A percentile compares a stretch with the other conserved stretches of the same genome.
phyloP scores from a whole-genome alignment of 306 rosid species.

The Comarum palustre region DNA sequence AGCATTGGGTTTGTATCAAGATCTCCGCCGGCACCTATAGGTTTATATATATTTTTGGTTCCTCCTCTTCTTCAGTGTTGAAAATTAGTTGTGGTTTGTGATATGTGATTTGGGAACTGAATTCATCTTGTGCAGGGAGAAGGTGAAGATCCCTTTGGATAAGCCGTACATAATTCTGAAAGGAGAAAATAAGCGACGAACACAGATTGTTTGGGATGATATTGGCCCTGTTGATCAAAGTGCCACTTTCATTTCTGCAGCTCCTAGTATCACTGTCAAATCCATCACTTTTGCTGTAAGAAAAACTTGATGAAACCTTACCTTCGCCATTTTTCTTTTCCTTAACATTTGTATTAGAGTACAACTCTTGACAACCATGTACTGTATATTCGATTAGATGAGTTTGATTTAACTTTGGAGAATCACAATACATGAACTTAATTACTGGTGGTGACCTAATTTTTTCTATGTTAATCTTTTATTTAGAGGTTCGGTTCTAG shows the following conservation, averaged over 20 bases:
- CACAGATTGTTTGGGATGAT: slow-evolving; percentile 65
- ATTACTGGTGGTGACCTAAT: not conserved
- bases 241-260: slow-evolving; percentile 55
- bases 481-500: not conserved
- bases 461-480: not conserved
- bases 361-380: too few relatives aligned
- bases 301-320: not conserved
- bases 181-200: slow-evolving; percentile 50
- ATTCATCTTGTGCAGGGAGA: slow-evolving; percentile 1
- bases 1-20: slow-evolving; percentile 45
- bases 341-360: not conserved
- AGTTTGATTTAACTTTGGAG: not conserved
- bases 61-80: not conserved
- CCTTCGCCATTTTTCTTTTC: too few relatives aligned
- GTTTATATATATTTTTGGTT: slow-evolving; percentile 17
- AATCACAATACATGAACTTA: not conserved
- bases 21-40: slow-evolving; percentile 60
- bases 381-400: not conserved
- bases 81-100: not conserved
- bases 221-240: slow-evolving; percentile 43
- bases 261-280: slow-evolving; percentile 53
- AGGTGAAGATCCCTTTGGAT: slow-evolving; percentile 40
- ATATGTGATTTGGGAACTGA: not conserved
- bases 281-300: slow-evolving; percentile 59
- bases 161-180: slow-evolving; percentile 56